Evolutionary conservation across 768 basidiomycete species (phyloP).

Genomic region (Mycena amicta): DNA sequence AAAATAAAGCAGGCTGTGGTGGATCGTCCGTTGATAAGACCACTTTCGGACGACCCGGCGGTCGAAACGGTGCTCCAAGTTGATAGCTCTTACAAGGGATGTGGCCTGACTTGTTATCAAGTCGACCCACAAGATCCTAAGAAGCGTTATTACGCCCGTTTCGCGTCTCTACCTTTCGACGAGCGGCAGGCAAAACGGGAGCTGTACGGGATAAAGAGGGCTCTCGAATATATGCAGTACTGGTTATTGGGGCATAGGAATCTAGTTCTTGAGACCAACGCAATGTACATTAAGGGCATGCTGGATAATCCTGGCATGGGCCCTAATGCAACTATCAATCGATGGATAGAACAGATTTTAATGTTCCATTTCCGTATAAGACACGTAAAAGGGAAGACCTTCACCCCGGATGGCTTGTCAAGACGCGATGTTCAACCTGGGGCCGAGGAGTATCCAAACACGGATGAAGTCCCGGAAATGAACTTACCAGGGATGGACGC

Average conservation of each 20-base stretch:
- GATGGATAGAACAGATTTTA: constrained; percentile 36
- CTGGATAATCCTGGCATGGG: constrained; percentile 34
- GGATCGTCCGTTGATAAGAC: constrained; percentile 28
- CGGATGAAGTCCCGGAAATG: neutral
- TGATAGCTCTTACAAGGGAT: constrained; percentile 36
- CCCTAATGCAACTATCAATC: constrained; percentile 36
- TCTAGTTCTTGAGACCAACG: constrained; percentile 15
- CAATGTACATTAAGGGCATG: constrained; percentile 35
- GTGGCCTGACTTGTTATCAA: constrained; percentile 43
- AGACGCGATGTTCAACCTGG: constrained; percentile 13
- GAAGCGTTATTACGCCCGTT: constrained; percentile 29
- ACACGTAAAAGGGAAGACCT: constrained; percentile 28
- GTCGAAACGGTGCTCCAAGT: constrained; percentile 36
- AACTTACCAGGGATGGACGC: neutral
- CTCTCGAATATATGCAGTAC: constrained; percentile 17
- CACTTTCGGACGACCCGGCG: constrained; percentile 35
- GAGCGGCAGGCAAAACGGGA: constrained; percentile 41
- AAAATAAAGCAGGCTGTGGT: constrained; percentile 29
- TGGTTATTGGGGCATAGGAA: constrained; percentile 27
- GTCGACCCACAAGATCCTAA: constrained; percentile 22
- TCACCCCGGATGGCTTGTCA: constrained; percentile 36
- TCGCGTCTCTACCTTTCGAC: constrained; percentile 42
- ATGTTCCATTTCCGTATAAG: constrained; percentile 34
- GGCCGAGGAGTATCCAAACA: constrained; percentile 8
- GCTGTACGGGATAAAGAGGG: constrained; percentile 36